phyloP scores from a whole-genome alignment of 257 asterid genomes.

The Jacaranda copaia region DNA sequence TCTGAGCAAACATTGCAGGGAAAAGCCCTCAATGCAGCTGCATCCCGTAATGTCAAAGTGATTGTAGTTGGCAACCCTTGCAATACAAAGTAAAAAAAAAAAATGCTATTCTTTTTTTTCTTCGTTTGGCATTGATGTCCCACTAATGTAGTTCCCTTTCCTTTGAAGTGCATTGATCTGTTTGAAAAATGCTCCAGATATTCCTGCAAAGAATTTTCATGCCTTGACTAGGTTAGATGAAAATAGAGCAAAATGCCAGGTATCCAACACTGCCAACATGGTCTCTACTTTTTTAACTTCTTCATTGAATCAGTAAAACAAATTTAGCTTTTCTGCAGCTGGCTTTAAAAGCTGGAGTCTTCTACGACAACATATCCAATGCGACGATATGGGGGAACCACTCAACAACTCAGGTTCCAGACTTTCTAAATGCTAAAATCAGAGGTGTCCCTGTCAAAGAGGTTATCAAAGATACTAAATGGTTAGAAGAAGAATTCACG shows the following conservation, averaged over 20 bases:
- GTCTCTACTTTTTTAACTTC: background rate
- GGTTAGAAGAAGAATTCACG: slow-evolving; percentile 98
- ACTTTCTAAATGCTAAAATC: slow-evolving; percentile 88
- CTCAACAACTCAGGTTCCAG: slow-evolving; percentile 85
- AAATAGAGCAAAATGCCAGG: slow-evolving; percentile 99
- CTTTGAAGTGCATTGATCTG: slow-evolving; percentile 92
- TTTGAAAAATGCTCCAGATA: slow-evolving; percentile 94
- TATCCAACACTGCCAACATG: slow-evolving; percentile 15
- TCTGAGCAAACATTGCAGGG: slow-evolving; percentile 59
- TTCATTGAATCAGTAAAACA: background rate
- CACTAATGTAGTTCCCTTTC: slow-evolving; percentile 47
- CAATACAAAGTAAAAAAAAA: slow-evolving; percentile 97
- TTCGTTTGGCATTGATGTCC: slow-evolving; percentile 1
- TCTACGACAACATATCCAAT: slow-evolving; percentile 91
- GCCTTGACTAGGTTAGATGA: slow-evolving; percentile 97
- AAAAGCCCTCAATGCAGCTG: slow-evolving; percentile 97
- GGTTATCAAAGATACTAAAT: slow-evolving; percentile 77
- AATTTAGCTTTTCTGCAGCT: slow-evolving; percentile 51
- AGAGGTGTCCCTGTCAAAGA: slow-evolving; percentile 82
- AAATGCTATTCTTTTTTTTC: slow-evolving; percentile 1
- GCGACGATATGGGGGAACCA: slow-evolving; percentile 99
- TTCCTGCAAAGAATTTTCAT: slow-evolving; percentile 92
- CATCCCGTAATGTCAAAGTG: slow-evolving; percentile 89
- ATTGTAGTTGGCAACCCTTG: slow-evolving; percentile 98
- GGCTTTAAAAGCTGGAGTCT: slow-evolving; percentile 96